phyloP scores from a whole-genome alignment of 495 filamentous ascomycete genomes.

The Podospora comata region DNA sequence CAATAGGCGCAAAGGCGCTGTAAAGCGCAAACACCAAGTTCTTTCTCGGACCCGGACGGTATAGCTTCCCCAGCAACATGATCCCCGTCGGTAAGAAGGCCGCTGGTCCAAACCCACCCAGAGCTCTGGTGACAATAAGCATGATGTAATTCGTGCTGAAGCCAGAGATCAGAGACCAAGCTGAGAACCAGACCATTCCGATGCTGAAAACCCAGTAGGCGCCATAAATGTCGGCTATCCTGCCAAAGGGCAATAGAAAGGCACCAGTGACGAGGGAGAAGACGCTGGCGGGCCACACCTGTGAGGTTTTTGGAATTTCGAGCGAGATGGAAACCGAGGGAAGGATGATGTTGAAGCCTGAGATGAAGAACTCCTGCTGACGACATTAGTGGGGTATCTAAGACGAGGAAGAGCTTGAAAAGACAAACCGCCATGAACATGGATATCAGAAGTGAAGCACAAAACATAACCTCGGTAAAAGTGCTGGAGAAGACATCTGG shows the following conservation, averaged over 20 bases:
- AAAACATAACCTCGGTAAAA: conserved; percentile 66
- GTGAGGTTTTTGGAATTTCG: conserved; percentile 58
- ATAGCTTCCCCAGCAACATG: conserved; percentile 75
- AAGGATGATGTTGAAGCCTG: conserved; percentile 79
- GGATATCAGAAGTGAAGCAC: conserved; percentile 69
- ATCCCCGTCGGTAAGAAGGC: conserved; percentile 75
- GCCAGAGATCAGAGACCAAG: conserved; percentile 71
- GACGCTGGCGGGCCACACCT: conserved; percentile 77
- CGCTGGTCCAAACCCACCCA: conserved; percentile 76
- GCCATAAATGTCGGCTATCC: conserved; percentile 74
- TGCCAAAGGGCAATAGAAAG: conserved; percentile 74
- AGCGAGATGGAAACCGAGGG: conserved; percentile 63
- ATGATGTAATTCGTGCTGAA: conserved; percentile 67
- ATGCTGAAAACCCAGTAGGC: conserved; percentile 66
- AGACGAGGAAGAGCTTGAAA: background rate
- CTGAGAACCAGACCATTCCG: conserved; percentile 66
- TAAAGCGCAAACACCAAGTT: conserved; percentile 82
- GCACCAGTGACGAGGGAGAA: conserved; percentile 71
- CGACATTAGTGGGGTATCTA: background rate
- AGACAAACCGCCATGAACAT: conserved; percentile 64
- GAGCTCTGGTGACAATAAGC: conserved; percentile 71
- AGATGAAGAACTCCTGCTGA: conserved; percentile 71
- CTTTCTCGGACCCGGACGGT: conserved; percentile 80
- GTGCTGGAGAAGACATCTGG: conserved; percentile 61
- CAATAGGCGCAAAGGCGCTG: conserved; percentile 70